Conservation (phyloP, 2,329 filamentous ascomycete species). For the Aspergillus floridensis region DNA sequence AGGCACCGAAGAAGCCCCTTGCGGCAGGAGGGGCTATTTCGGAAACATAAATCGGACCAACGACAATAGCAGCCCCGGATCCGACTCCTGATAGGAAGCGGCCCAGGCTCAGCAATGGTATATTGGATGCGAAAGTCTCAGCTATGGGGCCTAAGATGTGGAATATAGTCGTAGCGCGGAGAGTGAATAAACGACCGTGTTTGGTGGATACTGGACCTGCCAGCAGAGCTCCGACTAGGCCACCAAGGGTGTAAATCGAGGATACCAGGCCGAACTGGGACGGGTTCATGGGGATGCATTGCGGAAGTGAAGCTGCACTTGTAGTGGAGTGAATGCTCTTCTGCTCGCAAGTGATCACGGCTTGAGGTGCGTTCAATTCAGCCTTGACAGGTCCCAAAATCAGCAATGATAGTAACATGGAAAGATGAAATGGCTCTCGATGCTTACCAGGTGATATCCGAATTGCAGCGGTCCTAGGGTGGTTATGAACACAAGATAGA, state of each 20-base stretch:
- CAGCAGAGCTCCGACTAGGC: constrained; percentile 75
- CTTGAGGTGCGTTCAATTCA: constrained; percentile 91
- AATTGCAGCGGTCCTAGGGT: constrained; percentile 90
- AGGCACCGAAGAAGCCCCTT: constrained; percentile 71
- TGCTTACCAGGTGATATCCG: constrained; percentile 80
- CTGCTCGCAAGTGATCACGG: constrained; percentile 83
- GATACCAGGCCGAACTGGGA: constrained; percentile 81
- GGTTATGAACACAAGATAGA: constrained; percentile 71
- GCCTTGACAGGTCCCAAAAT: constrained; percentile 54
- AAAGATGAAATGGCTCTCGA: not conserved
- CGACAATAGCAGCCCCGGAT: constrained; percentile 84
- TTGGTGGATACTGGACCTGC: constrained; percentile 76
- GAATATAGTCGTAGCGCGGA: constrained; percentile 73
- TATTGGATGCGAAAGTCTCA: constrained; percentile 68
- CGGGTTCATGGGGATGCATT: constrained; percentile 86
- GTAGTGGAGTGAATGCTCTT: constrained; percentile 46
- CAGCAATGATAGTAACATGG: constrained; percentile 5
- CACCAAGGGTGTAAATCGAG: constrained; percentile 87
- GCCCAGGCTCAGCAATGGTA: constrained; percentile 68
- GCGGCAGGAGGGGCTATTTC: constrained; percentile 76
- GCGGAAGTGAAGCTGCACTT: constrained; percentile 40
- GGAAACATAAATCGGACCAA: constrained; percentile 91
- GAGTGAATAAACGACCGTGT: constrained; percentile 71
- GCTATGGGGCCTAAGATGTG: constrained; percentile 73
- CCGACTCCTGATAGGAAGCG: constrained; percentile 78